Conservation (phyloP, 2,329 filamentous ascomycete genomes). For the Penicillium sp. region DNA sequence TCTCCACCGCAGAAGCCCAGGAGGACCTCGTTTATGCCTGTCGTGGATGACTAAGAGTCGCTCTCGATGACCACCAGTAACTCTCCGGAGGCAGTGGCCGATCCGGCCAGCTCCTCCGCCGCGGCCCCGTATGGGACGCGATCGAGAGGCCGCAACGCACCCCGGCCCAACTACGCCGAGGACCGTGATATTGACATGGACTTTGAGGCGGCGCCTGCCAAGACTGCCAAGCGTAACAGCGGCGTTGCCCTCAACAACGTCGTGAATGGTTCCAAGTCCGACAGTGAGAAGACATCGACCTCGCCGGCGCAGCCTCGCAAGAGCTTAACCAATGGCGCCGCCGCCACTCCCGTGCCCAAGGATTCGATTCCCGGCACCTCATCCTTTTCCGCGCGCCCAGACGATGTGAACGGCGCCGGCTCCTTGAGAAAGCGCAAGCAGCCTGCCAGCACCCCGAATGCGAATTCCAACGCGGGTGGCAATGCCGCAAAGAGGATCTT, state of each 20-base stretch:
- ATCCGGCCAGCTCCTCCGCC: constrained; percentile 45
- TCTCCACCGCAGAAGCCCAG: constrained; percentile 13
- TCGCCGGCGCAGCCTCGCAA: constrained; percentile 43
- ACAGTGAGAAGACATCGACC: constrained; percentile 41
- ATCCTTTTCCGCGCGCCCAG: constrained; percentile 54
- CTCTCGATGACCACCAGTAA: constrained; percentile 46
- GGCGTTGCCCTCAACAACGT: constrained; percentile 25
- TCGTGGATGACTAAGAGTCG: constrained; percentile 39
- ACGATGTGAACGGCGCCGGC: constrained; percentile 43
- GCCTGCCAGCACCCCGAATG: constrained; percentile 44
- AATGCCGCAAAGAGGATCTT: constrained; percentile 38
- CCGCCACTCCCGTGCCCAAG: constrained; percentile 36
- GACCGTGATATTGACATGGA: constrained; percentile 88
- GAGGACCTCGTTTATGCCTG: constrained; percentile 14
- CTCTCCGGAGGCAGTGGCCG: constrained; percentile 40
- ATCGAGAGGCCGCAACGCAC: constrained; percentile 80
- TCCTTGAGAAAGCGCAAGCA: constrained; percentile 84
- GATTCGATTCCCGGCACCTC: constrained; percentile 57
- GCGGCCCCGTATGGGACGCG: constrained; percentile 83
- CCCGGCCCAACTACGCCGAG: constrained; percentile 92
- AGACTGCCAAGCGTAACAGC: constrained; percentile 33
- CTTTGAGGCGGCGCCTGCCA: constrained; percentile 58
- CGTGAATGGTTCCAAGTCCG: constrained; percentile 35
- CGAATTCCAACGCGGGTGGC: constrained; percentile 30
- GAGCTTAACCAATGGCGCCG: constrained; percentile 37